Conservation (phyloP, 2,329 filamentous ascomycete genomes). For the Parastagonospora avenae region DNA sequence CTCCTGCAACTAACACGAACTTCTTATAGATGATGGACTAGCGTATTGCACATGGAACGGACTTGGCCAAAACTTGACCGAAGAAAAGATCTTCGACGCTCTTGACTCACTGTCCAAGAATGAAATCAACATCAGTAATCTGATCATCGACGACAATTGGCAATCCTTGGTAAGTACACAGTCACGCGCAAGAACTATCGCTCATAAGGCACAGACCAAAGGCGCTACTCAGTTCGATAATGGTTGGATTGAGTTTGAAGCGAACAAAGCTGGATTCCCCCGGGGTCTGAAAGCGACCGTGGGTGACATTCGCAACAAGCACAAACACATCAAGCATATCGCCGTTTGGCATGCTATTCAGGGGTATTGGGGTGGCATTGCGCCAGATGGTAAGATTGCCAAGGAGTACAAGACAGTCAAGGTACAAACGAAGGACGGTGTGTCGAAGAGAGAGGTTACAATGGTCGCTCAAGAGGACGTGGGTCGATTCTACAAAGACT, state of each 20-base stretch:
- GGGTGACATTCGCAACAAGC: slow-evolving; percentile 67
- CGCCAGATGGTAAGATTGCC: slow-evolving; percentile 74
- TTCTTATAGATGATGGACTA: slow-evolving; percentile 69
- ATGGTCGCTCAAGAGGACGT: slow-evolving; percentile 78
- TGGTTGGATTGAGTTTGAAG: slow-evolving; percentile 82
- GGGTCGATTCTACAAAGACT: slow-evolving; percentile 81
- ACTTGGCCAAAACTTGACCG: slow-evolving; percentile 80
- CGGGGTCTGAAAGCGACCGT: slow-evolving; percentile 76
- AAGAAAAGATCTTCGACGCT: slow-evolving; percentile 77
- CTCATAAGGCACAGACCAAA: slow-evolving; percentile 44
- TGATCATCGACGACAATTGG: slow-evolving; percentile 99
- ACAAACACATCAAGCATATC: slow-evolving; percentile 78
- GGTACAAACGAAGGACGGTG: slow-evolving; percentile 60
- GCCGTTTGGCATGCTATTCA: slow-evolving; percentile 91
- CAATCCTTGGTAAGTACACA: slow-evolving; percentile 27
- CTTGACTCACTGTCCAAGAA: slow-evolving; percentile 72
- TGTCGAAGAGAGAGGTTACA: slow-evolving; percentile 70
- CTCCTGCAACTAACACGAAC: background rate
- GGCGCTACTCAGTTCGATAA: slow-evolving; percentile 51
- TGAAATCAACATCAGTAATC: slow-evolving; percentile 76
- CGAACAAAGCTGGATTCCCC: slow-evolving; percentile 78
- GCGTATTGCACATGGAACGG: slow-evolving; percentile 98
- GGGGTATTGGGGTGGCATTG: slow-evolving; percentile 75
- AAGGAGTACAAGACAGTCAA: slow-evolving; percentile 75
- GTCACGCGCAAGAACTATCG: background rate